A percentile compares a stretch with the other conserved stretches of the same genome.
These are phyloP conservation scores for Triticum timopheevii DNA, from an alignment of 176 grass and related monocot genomes.

Conservation along the genomic window DNA sequence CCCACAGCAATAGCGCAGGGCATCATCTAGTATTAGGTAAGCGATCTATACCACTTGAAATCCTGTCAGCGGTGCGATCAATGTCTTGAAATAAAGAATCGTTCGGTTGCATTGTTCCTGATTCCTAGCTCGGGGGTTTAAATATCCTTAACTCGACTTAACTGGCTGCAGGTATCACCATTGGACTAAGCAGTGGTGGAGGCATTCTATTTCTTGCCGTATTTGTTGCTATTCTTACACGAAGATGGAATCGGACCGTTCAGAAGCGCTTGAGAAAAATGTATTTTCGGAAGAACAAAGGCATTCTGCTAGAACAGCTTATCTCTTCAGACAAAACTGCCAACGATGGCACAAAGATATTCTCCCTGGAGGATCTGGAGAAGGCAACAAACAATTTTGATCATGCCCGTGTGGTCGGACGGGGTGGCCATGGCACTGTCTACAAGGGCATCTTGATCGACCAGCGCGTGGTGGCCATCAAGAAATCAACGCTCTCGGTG, in stretches of 20 bases:
- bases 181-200: conserved; percentile 14
- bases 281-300: conserved; percentile 27
- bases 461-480: conserved; percentile 34
- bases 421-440: conserved; percentile 21
- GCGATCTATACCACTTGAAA: not conserved
- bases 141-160: no score
- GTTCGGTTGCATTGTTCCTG: not conserved
- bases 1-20: no score
- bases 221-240: not conserved
- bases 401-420: not conserved
- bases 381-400: conserved; percentile 33
- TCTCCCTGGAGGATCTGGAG: conserved; percentile 19
- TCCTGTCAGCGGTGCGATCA: not conserved
- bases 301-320: conserved; percentile 18
- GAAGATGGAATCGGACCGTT: not conserved
- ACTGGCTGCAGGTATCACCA: conserved; percentile 11
- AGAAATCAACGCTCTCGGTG: not conserved
- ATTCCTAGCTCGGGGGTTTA: not conserved
- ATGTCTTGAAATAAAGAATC: not conserved
- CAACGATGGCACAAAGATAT: conserved; percentile 15
- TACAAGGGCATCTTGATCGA: conserved; percentile 22
- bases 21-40: not conserved
- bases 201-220: not conserved
- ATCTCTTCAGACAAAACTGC: not conserved
- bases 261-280: not conserved